Base-by-base conservation (phyloP, 2,329 filamentous ascomycete species). In the Anthostomella pinea region DNA sequence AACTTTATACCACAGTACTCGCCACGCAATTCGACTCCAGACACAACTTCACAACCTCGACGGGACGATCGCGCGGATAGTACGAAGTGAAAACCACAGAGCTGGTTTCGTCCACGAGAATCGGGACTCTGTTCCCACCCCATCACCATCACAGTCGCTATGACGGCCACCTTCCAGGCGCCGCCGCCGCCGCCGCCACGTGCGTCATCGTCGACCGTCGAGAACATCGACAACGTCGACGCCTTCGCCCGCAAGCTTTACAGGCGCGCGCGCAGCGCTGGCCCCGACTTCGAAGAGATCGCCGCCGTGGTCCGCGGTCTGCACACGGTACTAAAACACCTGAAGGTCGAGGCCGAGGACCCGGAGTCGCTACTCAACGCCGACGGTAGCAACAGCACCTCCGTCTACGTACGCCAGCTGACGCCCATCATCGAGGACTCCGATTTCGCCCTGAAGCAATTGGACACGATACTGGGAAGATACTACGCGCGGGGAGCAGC, bases 311-410 rank as follows among this genome's bases (percentile, higher is more conserved):
- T 81, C 24, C 70, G 70, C 36, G 65, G 65, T 27, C 63, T 83
- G 25, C 72, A 81, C 48, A 69, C 69, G 5, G 71, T 72, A 9
- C 63, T 83, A 6, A 72, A 75, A 36, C 73, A 81, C 48, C 63
- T 83, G 17, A 75, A 73, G 36, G 65, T 70, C 45, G 79, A 82
- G 60, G 69, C 71, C 24, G 68, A 74, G 45, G 76, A 79, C 48
- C 64, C 67, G 1, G 73, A 75, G 47, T 81, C 78, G 8, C 62
- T 72, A 8, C 64, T 83, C 11, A 74, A 74, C 59, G 55, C 56
- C 60, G 45, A 60, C 1, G 52, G 56, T 17, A 62, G 60, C 15
- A 58, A n/a, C n/a, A n/a, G n/a, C n/a, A n/a, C n/a, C n/a, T n/a
- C 64, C 21, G 57, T 70, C 30, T 77, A 75, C 48, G 55, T 62